Conservation (phyloP, 495 filamentous ascomycete species). For the Jackrogersella multiformis region DNA sequence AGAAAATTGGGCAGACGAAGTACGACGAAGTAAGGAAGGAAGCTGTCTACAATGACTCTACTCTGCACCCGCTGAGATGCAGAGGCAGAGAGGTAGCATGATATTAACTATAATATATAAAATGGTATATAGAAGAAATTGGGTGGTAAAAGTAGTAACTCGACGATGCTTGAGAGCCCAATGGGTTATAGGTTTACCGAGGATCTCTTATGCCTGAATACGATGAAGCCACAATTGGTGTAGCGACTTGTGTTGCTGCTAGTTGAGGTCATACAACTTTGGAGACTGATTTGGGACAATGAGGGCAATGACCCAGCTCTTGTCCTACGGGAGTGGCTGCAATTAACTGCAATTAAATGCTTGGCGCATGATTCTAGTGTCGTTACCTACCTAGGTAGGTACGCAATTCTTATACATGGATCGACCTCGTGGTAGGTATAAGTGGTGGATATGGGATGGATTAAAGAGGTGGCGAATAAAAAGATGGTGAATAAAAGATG, state of each 20-base stretch:
- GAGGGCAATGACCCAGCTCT: constrained; percentile 9
- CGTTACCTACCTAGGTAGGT: constrained; percentile 10
- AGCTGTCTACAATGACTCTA: background rate
- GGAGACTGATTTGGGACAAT: constrained; percentile 12
- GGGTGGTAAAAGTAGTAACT: background rate
- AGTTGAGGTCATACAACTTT: constrained; percentile 19
- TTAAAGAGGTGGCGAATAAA: background rate
- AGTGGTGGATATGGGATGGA: background rate
- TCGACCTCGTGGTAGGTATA: background rate
- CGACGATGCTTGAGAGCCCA: background rate
- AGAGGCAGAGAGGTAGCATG: too few species aligned
- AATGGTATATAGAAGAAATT: too few species aligned
- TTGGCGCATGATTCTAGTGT: constrained; percentile 27
- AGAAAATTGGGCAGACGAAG: too few species aligned
- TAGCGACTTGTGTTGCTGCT: constrained; percentile 17
- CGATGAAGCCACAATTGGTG: background rate
- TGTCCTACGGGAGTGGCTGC: constrained; percentile 17
- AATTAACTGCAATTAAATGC: too few species aligned
- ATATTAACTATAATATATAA: too few species aligned
- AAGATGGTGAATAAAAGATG: background rate
- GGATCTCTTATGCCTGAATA: background rate
- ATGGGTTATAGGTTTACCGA: background rate
- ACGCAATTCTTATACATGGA: background rate
- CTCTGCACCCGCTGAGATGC: background rate
- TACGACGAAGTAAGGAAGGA: background rate